Conservation (phyloP, 2,329 filamentous ascomycete species). For the Aureobasidium vineae region DNA sequence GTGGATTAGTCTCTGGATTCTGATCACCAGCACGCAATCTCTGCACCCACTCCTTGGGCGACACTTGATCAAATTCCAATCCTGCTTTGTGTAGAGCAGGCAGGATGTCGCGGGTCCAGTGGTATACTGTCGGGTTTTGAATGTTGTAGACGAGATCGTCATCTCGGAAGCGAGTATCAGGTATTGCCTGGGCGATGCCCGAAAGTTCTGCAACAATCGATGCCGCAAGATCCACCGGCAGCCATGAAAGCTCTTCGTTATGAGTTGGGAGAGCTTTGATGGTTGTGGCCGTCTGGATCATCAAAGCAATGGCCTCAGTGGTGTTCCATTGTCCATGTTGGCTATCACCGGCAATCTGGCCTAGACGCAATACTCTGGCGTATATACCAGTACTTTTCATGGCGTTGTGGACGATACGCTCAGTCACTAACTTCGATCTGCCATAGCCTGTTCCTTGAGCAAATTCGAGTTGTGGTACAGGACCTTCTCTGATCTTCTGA, state of each 20-base stretch:
- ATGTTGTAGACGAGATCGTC: slow-evolving; percentile 37
- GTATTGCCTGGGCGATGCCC: slow-evolving; percentile 7
- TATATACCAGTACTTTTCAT: slow-evolving; percentile 30
- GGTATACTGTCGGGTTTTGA: slow-evolving; percentile 50
- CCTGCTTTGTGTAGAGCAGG: slow-evolving; percentile 44
- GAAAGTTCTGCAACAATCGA: slow-evolving; percentile 26
- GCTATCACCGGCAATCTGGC: slow-evolving; percentile 53
- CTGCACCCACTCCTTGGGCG: slow-evolving; percentile 33
- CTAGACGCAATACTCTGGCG: slow-evolving; percentile 37
- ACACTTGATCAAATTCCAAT: slow-evolving; percentile 31
- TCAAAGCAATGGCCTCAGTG: slow-evolving; percentile 52
- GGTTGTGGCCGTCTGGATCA: slow-evolving; percentile 49
- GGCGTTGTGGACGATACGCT: slow-evolving; percentile 30
- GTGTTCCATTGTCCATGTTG: slow-evolving; percentile 50
- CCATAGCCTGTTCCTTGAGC: slow-evolving; percentile 33
- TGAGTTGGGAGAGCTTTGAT: slow-evolving; percentile 49
- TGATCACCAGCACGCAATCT: slow-evolving; percentile 30
- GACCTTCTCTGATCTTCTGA: slow-evolving; percentile 25
- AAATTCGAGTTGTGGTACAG: slow-evolving; percentile 28
- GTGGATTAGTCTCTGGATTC: slow-evolving; percentile 36
- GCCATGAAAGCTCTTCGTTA: slow-evolving; percentile 37
- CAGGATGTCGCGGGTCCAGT: slow-evolving; percentile 55
- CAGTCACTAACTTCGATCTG: slow-evolving; percentile 32
- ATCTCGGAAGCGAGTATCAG: not conserved
- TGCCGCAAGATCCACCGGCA: slow-evolving; percentile 27